A percentile compares a stretch with the other conserved stretches of the same genome.
Conservation (phyloP, 2,329 filamentous ascomycete species). For the Coniosporium tulheliwenetii region DNA sequence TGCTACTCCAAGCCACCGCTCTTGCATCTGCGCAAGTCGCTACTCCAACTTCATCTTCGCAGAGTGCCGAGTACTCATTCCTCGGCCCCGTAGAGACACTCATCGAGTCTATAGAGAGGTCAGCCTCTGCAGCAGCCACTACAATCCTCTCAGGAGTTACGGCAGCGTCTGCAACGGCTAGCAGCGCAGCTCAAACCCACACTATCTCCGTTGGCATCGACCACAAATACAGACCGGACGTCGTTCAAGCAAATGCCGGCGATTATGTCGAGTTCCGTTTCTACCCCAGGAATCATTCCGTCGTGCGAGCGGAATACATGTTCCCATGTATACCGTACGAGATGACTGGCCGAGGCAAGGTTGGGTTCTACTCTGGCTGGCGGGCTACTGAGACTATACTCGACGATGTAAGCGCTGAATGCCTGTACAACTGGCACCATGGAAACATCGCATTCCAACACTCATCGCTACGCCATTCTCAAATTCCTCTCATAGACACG, state of each 20-base stretch:
- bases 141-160: no score
- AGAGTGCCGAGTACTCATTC: no score
- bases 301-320: slow-evolving; percentile 22
- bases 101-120: no score
- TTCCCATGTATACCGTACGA: slow-evolving; percentile 51
- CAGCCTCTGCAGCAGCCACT: no score
- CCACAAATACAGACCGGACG: not conserved
- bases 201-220: slow-evolving; percentile 18
- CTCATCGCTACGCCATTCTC: no score
- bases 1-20: no score
- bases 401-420: slow-evolving; percentile 12
- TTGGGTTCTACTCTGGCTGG: slow-evolving; percentile 40
- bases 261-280: slow-evolving; percentile 27
- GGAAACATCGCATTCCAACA: no score
- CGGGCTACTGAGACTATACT: slow-evolving; percentile 29
- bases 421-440: no score
- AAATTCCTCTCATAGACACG: no score
- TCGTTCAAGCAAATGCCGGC: not conserved
- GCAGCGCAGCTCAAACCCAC: slow-evolving; percentile 7
- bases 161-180: slow-evolving; percentile 1
- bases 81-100: no score
- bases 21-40: no score
- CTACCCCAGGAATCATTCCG: slow-evolving; percentile 26
- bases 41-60: no score
- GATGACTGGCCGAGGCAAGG: slow-evolving; percentile 29